phyloP scores from a whole-genome alignment of 1,139 yeast species.

The Sugiyamaella grinbergsii region DNA sequence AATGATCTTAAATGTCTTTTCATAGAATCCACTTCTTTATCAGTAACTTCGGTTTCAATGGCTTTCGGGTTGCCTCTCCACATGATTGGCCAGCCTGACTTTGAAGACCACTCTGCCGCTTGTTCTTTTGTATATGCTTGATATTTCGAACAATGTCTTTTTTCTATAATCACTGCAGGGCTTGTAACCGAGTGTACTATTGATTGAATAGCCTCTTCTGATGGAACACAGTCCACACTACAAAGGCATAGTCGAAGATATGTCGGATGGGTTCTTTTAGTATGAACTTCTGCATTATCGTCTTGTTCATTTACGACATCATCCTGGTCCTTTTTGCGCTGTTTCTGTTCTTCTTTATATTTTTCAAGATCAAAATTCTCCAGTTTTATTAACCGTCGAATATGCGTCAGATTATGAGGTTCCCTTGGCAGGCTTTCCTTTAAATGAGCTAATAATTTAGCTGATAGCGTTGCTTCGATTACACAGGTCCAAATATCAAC shows the following conservation, averaged over 20 bases:
- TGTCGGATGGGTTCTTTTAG: conserved; percentile 16
- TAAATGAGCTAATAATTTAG: conserved; percentile 39
- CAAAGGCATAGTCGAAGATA: conserved; percentile 43
- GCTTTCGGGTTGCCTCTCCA: conserved; percentile 94
- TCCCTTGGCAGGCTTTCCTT: conserved; percentile 39
- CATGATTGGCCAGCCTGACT: conserved; percentile 76
- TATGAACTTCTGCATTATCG: conserved; percentile 11
- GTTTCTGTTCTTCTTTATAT: conserved; percentile 15
- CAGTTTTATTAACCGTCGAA: conserved; percentile 42
- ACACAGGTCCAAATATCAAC: conserved; percentile 60
- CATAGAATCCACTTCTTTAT: conserved; percentile 52
- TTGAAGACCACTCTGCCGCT: conserved; percentile 61
- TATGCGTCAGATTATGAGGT: conserved; percentile 39
- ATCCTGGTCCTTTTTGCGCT: neutral
- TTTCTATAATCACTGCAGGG: conserved; percentile 35
- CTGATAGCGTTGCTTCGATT: conserved; percentile 50
- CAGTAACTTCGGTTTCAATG: conserved; percentile 60
- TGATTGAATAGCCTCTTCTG: conserved; percentile 25
- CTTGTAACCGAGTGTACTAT: conserved; percentile 27
- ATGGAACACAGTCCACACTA: conserved; percentile 32
- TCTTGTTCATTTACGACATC: conserved; percentile 1
- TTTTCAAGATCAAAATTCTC: conserved; percentile 30
- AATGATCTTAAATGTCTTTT: conserved; percentile 46
- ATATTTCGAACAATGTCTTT: conserved; percentile 50
- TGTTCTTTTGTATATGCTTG: conserved; percentile 67